Base-by-base conservation (phyloP, 2,329 filamentous ascomycete species). In the Xylariaceae sp. region DNA sequence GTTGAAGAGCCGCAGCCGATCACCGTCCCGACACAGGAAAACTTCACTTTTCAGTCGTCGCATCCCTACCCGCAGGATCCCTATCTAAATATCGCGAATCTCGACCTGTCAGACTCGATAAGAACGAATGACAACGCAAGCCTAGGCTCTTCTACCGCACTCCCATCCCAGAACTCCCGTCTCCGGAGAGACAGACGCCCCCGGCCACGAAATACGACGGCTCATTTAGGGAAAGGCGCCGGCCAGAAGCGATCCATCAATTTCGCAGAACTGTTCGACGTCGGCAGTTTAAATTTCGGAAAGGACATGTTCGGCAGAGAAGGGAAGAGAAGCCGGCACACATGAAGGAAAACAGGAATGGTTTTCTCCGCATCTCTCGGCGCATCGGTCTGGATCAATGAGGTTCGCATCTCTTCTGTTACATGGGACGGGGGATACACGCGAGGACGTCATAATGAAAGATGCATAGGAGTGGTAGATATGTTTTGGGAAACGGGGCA, bases 201-300 rank as follows among this genome's bases (percentile, higher is more conserved):
- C 2, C 63, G 67, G 37, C 59, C 62, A n/a, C 65, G 61, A 21
- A 57, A 58, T n/a, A 13, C 53, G 18, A 45, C 65, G 7, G 57
- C 68, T 59, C 75, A 79, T 45, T 71, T 88, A 8, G 83, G 84
- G 4, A 79, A 79, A 54, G 84, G 82, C 6, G 81, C 86, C 8
- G 88, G 88, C 1, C 79, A 83, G 61, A 92, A 92, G 70, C 80
- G 88, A 40, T 81, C 87, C 63, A 79, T 89, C 61, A 86, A 88
- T 62, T 80, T 88, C 63, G 81, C 83, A 21, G 88, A 92, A 64
- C 84, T 90, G 50, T 91, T 91, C 66, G 87, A 89, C 64, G 74
- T 88, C 7, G 81, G 83, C 49, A 83, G 81, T 59, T 68, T 87
- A 47, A 79, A 79, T 30, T 76, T 80, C 55, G 80, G 80, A 41